Conservation (phyloP, 495 filamentous ascomycete species). For the Aspergillus panamensis region DNA sequence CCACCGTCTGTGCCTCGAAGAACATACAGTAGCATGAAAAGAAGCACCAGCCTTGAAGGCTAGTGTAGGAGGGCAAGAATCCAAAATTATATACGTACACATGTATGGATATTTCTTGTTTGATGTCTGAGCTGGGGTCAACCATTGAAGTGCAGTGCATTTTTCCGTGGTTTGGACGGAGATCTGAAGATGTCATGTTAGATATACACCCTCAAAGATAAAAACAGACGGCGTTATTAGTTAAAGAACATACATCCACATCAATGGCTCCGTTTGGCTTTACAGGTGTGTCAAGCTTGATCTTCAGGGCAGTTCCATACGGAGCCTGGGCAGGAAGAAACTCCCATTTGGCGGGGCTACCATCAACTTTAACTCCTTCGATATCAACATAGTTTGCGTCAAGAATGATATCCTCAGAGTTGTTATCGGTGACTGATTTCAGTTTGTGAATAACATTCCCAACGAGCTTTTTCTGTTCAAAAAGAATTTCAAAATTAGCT, state of each 20-base stretch:
- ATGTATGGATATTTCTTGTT: conserved; percentile 94
- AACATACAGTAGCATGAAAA: no score
- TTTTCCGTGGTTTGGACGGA: conserved; percentile 68
- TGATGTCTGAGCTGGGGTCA: conserved; percentile 83
- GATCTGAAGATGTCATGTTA: conserved; percentile 38
- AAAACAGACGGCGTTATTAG: no score
- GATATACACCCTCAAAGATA: background rate
- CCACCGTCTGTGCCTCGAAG: background rate
- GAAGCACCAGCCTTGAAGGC: background rate
- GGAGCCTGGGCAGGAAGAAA: conserved; percentile 65
- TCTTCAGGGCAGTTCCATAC: conserved; percentile 74
- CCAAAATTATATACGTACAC: conserved; percentile 50
- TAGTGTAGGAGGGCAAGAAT: background rate
- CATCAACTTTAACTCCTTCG: conserved; percentile 60
- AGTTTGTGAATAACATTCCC: conserved; percentile 74
- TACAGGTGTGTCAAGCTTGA: conserved; percentile 61
- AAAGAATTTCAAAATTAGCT: conserved; percentile 76
- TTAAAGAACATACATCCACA: conserved; percentile 48
- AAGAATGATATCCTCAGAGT: conserved; percentile 71
- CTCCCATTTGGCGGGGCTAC: conserved; percentile 59
- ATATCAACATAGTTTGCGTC: conserved; percentile 82
- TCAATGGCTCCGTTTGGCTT: conserved; percentile 59
- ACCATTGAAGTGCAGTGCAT: conserved; percentile 91
- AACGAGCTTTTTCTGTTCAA: conserved; percentile 65
- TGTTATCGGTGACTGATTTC: conserved; percentile 63